phyloP scores from a whole-genome alignment of 495 filamentous ascomycete genomes.

The Podospora bellae-mahoneyi region DNA sequence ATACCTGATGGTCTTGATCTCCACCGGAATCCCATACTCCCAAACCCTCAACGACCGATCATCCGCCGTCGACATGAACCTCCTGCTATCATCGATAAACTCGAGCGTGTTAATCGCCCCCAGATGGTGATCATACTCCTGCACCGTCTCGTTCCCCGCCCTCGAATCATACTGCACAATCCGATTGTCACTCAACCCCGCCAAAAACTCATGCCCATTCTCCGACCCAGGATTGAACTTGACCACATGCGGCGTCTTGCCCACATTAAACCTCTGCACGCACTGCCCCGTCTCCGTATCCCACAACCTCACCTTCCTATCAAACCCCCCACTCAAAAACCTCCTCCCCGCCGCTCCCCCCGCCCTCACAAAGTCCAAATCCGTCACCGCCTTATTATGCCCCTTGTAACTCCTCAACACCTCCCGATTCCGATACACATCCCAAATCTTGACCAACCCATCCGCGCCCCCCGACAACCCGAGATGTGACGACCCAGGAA shows the following conservation, averaged over 20 bases:
- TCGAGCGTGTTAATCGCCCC: conserved; percentile 97
- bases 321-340: conserved; percentile 90
- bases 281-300: conserved; percentile 94
- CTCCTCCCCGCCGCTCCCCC: conserved; percentile 56
- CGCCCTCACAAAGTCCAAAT: conserved; percentile 74
- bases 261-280: conserved; percentile 78
- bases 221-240: conserved; percentile 80
- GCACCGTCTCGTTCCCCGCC: conserved; percentile 70
- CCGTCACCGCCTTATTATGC: conserved; percentile 85
- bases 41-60: conserved; percentile 93
- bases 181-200: conserved; percentile 96
- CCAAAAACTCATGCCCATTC: conserved; percentile 84
- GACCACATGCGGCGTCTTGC: conserved; percentile 92
- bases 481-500: conserved; percentile 81
- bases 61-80: conserved; percentile 97
- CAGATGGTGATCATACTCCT: conserved; percentile 98
- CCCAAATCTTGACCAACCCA: conserved; percentile 88
- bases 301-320: conserved; percentile 95
- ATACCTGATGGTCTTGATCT: conserved; percentile 46
- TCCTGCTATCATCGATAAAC: conserved; percentile 88
- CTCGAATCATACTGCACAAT: conserved; percentile 96
- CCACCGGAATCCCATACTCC: conserved; percentile 95
- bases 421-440: conserved; percentile 84
- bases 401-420: conserved; percentile 85
- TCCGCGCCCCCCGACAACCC: conserved; percentile 83